Evolutionary conservation across 2,329 filamentous ascomycete genomes (phyloP).

Genomic region (Akanthomyces uredinophilus): DNA sequence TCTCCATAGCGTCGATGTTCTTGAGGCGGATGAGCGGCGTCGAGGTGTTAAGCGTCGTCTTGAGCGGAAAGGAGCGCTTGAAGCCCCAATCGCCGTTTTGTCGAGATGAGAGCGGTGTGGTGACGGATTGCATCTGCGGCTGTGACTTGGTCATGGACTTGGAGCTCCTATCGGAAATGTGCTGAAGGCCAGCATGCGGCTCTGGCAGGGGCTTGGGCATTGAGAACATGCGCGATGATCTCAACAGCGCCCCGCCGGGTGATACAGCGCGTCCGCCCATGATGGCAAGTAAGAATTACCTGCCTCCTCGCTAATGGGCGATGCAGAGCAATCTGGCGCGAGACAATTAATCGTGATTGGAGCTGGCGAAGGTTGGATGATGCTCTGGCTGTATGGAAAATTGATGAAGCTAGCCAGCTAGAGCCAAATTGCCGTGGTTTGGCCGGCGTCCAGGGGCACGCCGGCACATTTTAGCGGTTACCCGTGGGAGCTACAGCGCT

Average conservation of each 20-base stretch:
- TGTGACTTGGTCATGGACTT: constrained; percentile 60
- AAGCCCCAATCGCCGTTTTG: constrained; percentile 85
- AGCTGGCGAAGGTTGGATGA: constrained; percentile 21
- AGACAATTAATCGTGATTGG: constrained; percentile 16
- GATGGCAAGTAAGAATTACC: constrained; percentile 18
- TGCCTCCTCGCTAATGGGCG: constrained; percentile 24
- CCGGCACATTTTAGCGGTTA: not conserved
- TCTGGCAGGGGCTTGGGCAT: constrained; percentile 70
- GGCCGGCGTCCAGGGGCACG: constrained; percentile 10
- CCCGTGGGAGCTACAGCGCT: not conserved
- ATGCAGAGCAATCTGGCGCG: constrained; percentile 19
- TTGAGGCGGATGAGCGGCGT: constrained; percentile 73
- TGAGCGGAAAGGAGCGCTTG: constrained; percentile 75
- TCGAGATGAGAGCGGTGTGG: constrained; percentile 67
- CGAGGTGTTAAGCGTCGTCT: constrained; percentile 65
- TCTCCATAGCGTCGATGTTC: constrained; percentile 77
- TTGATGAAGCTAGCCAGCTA: constrained; percentile 8
- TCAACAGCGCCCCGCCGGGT: constrained; percentile 65
- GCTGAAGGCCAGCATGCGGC: constrained; percentile 45
- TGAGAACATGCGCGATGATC: constrained; percentile 85
- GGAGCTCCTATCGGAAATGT: constrained; percentile 32
- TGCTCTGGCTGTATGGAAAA: constrained; percentile 20
- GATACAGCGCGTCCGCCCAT: constrained; percentile 41
- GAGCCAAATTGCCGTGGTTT: constrained; percentile 15
- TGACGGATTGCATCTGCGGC: constrained; percentile 80